Evolutionary conservation across 2,329 filamentous ascomycete species (phyloP).

Genomic region (Xylaria sp.): DNA sequence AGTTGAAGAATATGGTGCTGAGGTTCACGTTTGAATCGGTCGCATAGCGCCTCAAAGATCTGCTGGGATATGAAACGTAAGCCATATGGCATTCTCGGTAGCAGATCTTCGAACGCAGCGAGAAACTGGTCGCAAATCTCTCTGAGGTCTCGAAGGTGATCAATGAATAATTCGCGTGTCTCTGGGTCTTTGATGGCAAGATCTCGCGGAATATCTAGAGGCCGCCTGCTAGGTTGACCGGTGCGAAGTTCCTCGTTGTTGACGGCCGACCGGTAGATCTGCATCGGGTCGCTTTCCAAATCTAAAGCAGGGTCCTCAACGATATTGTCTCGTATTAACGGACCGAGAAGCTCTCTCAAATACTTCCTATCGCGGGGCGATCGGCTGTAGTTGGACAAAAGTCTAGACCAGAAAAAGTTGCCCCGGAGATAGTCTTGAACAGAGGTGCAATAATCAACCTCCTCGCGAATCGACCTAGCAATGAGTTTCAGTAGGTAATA

Average conservation of each 20-base stretch:
- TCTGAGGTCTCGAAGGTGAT: constrained; percentile 90
- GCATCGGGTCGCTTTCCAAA: constrained; percentile 95
- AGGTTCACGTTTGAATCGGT: constrained; percentile 83
- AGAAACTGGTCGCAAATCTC: constrained; percentile 96
- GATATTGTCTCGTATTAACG: constrained; percentile 89
- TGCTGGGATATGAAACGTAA: constrained; percentile 89
- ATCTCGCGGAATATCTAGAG: constrained; percentile 87
- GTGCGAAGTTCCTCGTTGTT: constrained; percentile 98
- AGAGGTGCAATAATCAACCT: constrained; percentile 77
- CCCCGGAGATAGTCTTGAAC: constrained; percentile 89
- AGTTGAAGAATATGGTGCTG: constrained; percentile 82
- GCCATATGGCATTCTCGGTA: constrained; percentile 92
- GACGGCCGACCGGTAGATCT: constrained; percentile 94
- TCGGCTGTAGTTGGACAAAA: constrained; percentile 87
- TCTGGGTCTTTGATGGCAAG: constrained; percentile 96
- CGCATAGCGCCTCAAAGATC: constrained; percentile 80
- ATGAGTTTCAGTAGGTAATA: constrained; percentile 96
- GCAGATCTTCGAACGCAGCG: constrained; percentile 79
- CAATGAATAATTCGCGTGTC: constrained; percentile 91
- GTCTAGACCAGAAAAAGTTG: constrained; percentile 92
- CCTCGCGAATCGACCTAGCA: constrained; percentile 82
- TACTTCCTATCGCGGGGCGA: constrained; percentile 94
- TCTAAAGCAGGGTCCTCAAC: constrained; percentile 92
- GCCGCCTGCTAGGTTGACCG: constrained; percentile 82
- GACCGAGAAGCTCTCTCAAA: constrained; percentile 84